These are phyloP conservation scores for Colletotrichum caudatum DNA, from an alignment of 2,329 filamentous ascomycete genomes.

Conservation along the genomic window DNA sequence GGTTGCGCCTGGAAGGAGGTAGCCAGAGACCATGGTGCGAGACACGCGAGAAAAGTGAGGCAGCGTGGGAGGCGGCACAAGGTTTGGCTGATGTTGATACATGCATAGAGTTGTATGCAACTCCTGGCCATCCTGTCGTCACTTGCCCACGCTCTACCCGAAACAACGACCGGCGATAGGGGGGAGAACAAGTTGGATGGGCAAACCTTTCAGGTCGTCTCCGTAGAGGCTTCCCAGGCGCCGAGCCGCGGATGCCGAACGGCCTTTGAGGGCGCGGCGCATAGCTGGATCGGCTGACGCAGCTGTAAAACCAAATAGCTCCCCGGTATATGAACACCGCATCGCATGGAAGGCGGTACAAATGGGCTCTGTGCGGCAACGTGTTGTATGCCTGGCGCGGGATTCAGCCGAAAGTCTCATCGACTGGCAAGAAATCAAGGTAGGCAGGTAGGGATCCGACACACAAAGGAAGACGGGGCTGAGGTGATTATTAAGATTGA, in stretches of 20 bases:
- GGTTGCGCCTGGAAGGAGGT: slow-evolving; percentile 16
- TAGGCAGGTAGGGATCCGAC: not conserved
- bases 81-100: slow-evolving; percentile 38
- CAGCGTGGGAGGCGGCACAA: slow-evolving; percentile 19
- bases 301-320: slow-evolving; percentile 7
- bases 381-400: slow-evolving; percentile 9
- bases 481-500: slow-evolving; percentile 28
- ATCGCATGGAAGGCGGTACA: slow-evolving; percentile 21
- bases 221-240: slow-evolving; percentile 10
- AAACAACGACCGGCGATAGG: not conserved
- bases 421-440: slow-evolving; percentile 8
- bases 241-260: not conserved
- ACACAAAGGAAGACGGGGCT: slow-evolving; percentile 18
- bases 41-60: slow-evolving; percentile 29
- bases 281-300: slow-evolving; percentile 21
- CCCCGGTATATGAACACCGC: not conserved
- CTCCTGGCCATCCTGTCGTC: slow-evolving; percentile 31
- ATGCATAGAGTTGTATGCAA: slow-evolving; percentile 38
- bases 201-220: slow-evolving; percentile 6
- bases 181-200: not conserved
- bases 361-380: slow-evolving; percentile 12
- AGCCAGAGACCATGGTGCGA: not conserved
- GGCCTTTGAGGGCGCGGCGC: slow-evolving; percentile 3
- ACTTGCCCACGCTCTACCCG: slow-evolving; percentile 2
- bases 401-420: slow-evolving; percentile 29